These are phyloP conservation scores for Wickerhamiella australiensis DNA, from an alignment of 805 yeast species.

Conservation along the genomic window DNA sequence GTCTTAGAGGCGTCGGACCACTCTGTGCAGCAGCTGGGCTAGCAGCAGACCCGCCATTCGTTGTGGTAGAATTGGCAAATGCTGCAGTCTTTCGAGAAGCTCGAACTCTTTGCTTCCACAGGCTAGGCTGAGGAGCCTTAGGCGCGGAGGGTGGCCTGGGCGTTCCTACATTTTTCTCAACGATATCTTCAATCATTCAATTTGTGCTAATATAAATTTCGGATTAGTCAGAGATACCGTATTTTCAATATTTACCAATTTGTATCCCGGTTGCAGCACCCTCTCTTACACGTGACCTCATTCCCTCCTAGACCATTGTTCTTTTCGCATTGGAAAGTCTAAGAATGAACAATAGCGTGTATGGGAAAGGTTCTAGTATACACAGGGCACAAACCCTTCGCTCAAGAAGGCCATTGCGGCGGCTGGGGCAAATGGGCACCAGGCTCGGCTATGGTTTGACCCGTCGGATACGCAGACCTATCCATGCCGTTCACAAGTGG, in stretches of 20 bases:
- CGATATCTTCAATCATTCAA: slow-evolving; percentile 18
- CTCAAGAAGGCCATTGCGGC: not conserved
- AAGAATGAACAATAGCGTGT: not conserved
- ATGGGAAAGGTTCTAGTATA: not conserved
- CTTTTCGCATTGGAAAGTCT: not conserved
- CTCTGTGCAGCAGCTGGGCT: not conserved
- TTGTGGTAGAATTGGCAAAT: not conserved
- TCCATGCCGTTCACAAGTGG: slow-evolving; percentile 7
- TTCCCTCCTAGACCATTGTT: not conserved
- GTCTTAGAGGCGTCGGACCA: not conserved
- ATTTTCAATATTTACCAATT: not conserved
- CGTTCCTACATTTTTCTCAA: slow-evolving; percentile 18
- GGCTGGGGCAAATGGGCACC: not conserved
- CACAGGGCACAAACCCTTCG: not conserved
- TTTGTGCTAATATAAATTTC: not conserved
- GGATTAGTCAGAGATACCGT: slow-evolving; percentile 1
- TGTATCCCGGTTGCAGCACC: not conserved
- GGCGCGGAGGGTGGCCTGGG: slow-evolving; percentile 13
- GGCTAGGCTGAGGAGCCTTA: not conserved
- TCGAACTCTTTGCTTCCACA: not conserved
- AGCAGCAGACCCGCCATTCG: not conserved
- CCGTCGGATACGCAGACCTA: not conserved
- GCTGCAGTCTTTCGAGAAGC: not conserved
- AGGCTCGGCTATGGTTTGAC: not conserved
- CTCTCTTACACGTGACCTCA: not conserved